These are phyloP conservation scores for Nitzschia sp. DNA, from an alignment of 108 stramenopile genomes.

Conservation along the genomic window DNA sequence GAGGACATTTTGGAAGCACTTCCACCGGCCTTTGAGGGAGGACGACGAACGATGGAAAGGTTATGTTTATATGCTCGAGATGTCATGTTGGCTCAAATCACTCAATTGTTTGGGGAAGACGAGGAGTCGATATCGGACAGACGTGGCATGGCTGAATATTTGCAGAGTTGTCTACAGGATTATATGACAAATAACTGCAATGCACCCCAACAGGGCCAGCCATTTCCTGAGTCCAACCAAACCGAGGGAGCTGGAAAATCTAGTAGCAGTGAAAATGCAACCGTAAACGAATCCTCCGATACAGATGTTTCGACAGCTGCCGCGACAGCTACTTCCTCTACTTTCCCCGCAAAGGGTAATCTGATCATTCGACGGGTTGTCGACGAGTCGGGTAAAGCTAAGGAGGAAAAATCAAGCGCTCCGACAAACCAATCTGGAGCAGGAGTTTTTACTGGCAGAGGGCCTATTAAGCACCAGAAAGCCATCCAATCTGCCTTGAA, in stretches of 20 bases:
- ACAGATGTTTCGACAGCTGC: neutral
- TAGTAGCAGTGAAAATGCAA: neutral
- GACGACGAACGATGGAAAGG: constrained; percentile 60
- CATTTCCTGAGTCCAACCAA: constrained; percentile 25
- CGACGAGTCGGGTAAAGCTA: neutral
- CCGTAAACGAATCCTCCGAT: neutral
- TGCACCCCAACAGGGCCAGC: constrained; percentile 63
- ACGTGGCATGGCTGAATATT: constrained; percentile 62
- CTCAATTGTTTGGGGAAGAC: constrained; percentile 71
- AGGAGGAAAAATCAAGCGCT: neutral
- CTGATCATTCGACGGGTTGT: constrained; percentile 53
- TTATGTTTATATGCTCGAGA: constrained; percentile 71
- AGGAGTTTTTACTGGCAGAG: neutral
- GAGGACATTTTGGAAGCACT: constrained; percentile 86
- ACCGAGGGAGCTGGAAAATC: neutral
- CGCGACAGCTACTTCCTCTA: constrained; percentile 1
- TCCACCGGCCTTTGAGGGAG: constrained; percentile 76
- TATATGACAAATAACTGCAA: constrained; percentile 69
- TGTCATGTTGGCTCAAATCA: constrained; percentile 80
- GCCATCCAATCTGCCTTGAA: constrained; percentile 15
- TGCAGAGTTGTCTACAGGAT: constrained; percentile 64
- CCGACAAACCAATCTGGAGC: constrained; percentile 1
- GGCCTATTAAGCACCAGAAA: constrained; percentile 12
- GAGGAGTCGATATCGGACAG: constrained; percentile 11
- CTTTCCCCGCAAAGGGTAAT: constrained; percentile 36